Percentiles rank a stretch among this genome's conserved stretches.
phyloP scores from a whole-genome alignment of 1,284 basidiomycete species.

The Caloboletus inedulis region DNA sequence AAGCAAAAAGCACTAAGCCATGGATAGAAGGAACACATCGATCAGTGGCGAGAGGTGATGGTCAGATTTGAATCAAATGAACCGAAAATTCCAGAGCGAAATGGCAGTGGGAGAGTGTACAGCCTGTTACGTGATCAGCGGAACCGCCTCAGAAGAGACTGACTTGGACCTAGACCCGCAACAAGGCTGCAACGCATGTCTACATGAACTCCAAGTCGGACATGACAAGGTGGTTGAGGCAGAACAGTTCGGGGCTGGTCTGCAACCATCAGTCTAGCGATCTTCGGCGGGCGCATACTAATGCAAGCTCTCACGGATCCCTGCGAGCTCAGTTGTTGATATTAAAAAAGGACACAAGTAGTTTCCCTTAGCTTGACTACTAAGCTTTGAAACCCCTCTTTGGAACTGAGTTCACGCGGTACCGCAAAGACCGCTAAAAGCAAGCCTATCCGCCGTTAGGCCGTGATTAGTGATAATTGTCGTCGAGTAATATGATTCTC shows the following conservation, averaged over 20 bases:
- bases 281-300: background rate
- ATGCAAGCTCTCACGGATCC: constrained; percentile 9
- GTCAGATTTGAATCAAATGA: constrained; percentile 17
- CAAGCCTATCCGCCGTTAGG: background rate
- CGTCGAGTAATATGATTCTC: constrained; percentile 13
- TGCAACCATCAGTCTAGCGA: background rate
- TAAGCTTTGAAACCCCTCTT: constrained; percentile 6
- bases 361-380: constrained; percentile 1
- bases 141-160: constrained; percentile 23
- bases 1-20: constrained; percentile 12
- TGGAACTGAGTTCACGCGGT: constrained; percentile 19
- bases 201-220: background rate
- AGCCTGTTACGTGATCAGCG: constrained; percentile 31
- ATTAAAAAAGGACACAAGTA: background rate
- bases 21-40: constrained; percentile 13
- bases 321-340: background rate
- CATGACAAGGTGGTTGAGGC: background rate
- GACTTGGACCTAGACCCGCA: constrained; percentile 12
- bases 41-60: constrained; percentile 17
- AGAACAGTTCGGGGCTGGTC: background rate
- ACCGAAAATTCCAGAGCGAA: constrained; percentile 20
- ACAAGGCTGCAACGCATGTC: constrained; percentile 1
- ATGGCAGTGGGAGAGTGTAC: constrained; percentile 22
- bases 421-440: constrained; percentile 2
- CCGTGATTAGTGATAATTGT: constrained; percentile 3